Evolutionary conservation across 768 basidiomycete genomes (phyloP).

Genomic region (Lactarius evosmus): DNA sequence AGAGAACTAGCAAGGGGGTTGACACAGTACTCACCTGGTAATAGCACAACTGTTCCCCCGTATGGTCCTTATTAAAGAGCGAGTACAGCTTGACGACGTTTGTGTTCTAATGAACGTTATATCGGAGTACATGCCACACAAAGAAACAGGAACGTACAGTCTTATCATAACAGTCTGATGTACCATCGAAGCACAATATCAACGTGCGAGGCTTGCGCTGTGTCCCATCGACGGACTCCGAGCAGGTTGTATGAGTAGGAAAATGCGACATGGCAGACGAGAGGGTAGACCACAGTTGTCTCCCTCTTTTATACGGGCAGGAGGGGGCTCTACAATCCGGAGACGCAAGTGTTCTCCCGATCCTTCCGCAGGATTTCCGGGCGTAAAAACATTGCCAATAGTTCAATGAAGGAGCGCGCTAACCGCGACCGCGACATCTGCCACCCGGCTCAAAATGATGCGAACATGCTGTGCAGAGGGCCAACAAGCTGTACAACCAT

Average conservation of each 20-base stretch:
- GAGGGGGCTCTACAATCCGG: background rate
- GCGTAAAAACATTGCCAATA: too few species aligned
- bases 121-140: background rate
- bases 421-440: too few species aligned
- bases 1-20: background rate
- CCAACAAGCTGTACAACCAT: too few species aligned
- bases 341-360: background rate
- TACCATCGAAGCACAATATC: slow-evolving; percentile 25
- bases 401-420: too few species aligned
- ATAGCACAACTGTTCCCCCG: slow-evolving; percentile 44
- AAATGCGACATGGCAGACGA: background rate
- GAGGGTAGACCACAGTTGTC: background rate
- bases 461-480: too few species aligned
- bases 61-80: slow-evolving; percentile 38
- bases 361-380: too few species aligned
- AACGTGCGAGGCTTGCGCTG: slow-evolving; percentile 11
- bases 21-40: slow-evolving; percentile 53
- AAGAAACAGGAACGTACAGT: slow-evolving; percentile 1
- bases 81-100: slow-evolving; percentile 41
- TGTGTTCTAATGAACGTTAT: slow-evolving; percentile 36
- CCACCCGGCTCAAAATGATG: too few species aligned
- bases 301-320: background rate
- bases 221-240: background rate
- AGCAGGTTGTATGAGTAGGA: background rate
- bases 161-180: slow-evolving; percentile 11